Conservation (phyloP, 2,329 filamentous ascomycete species). For the Nigrospora sphaerica region DNA sequence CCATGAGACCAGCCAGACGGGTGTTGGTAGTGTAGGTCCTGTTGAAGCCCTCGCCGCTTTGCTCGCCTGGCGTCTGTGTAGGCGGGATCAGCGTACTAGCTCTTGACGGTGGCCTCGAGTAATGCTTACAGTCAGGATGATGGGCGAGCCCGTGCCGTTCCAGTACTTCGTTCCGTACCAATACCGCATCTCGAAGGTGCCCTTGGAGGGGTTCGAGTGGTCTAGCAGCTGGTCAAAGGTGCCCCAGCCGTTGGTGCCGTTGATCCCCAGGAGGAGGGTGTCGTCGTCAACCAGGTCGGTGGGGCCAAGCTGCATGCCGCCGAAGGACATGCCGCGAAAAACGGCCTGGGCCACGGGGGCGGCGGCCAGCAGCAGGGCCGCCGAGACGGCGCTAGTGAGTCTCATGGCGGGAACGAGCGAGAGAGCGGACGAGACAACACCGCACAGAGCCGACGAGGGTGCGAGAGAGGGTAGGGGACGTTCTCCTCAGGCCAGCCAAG, state of each 20-base stretch:
- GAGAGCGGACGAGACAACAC: too few species aligned
- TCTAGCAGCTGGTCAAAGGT: conserved; percentile 34
- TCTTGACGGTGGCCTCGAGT: not conserved
- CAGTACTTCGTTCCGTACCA: conserved; percentile 33
- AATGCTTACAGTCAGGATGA: conserved; percentile 24
- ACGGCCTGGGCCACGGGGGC: conserved; percentile 11
- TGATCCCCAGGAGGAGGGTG: conserved; percentile 7
- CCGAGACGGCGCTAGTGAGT: conserved; percentile 2
- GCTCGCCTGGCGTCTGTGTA: conserved; percentile 28
- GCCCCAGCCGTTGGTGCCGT: conserved; percentile 16
- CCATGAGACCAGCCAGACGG: conserved; percentile 29
- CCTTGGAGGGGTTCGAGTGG: conserved; percentile 29
- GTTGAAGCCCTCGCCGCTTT: conserved; percentile 25
- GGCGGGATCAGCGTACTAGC: too few species aligned
- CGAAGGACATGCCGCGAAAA: not conserved
- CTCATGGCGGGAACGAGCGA: not conserved
- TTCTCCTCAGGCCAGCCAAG: too few species aligned
- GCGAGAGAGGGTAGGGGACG: too few species aligned
- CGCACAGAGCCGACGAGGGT: too few species aligned
- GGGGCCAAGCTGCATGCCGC: conserved; percentile 18
- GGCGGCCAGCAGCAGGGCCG: conserved; percentile 15
- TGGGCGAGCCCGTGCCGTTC: conserved; percentile 30
- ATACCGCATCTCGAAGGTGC: conserved; percentile 33
- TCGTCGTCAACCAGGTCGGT: conserved; percentile 10
- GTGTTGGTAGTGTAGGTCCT: conserved; percentile 32